These are phyloP conservation scores for Lyophyllum semitale DNA, from an alignment of 768 basidiomycete species.

Conservation along the genomic window DNA sequence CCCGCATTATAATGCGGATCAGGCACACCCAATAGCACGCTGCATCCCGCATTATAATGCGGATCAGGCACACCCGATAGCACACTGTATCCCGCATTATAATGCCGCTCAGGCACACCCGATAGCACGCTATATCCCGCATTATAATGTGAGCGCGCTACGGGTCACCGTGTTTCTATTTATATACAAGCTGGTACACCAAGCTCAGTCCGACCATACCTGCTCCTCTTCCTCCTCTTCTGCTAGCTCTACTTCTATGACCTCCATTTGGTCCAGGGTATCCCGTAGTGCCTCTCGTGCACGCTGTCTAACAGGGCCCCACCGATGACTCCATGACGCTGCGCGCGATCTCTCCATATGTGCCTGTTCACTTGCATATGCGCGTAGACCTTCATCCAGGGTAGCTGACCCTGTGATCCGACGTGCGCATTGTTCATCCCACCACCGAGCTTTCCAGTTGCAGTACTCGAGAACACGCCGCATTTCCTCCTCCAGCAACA, in stretches of 20 bases:
- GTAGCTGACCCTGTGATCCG: not conserved
- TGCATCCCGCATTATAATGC: not conserved
- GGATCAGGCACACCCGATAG: too few species aligned
- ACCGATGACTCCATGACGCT: not conserved
- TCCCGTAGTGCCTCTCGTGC: not conserved
- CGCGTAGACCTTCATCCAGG: not conserved
- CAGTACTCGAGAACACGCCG: slow-evolving; percentile 18
- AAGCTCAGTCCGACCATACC: not conserved
- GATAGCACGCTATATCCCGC: too few species aligned
- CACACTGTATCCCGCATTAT: too few species aligned
- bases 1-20: not conserved
- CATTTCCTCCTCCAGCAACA: slow-evolving; percentile 30
- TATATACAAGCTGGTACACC: not conserved
- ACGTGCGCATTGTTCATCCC: slow-evolving; percentile 5
- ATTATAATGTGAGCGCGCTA: too few species aligned
- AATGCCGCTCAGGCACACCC: too few species aligned
- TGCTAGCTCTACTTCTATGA: not conserved
- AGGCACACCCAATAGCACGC: not conserved
- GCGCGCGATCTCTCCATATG: not conserved
- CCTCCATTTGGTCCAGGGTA: not conserved
- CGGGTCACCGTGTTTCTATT: not conserved
- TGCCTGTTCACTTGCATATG: not conserved
- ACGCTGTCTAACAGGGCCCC: not conserved
- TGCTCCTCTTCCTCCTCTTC: not conserved
- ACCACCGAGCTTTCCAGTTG: slow-evolving; percentile 18